Evolutionary conservation across 23 red algal species (phyloP), one percentile per base, ranked within the genome.

Genomic region (Cyanidioschyzon merolae): DNA sequence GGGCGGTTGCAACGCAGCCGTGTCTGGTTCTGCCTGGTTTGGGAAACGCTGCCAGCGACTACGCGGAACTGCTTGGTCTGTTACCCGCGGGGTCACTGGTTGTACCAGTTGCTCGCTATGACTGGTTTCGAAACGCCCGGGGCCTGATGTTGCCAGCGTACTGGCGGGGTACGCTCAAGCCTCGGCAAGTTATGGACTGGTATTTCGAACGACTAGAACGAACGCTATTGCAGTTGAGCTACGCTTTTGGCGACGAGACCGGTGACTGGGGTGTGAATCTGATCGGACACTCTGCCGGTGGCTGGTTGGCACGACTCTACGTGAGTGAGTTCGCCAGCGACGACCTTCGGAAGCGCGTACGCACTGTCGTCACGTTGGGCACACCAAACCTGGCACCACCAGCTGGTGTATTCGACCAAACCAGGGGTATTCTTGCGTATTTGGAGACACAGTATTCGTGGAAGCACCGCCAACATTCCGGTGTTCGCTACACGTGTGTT

Each of bases 11-110:
- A 7, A 71, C 21, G 58, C 68, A 79, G 0, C 88, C 88, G 0
- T 83, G 83, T 37, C 57, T 90, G n/a, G 76, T 90, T 24, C 77
- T 86, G 18, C 88, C 82, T 29, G 88, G 88, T 37, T 76, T 90
- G 2, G 83, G 83, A 59, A 90, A 90, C 36, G 39, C 82, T 21
- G 54, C 67, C 40, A 37, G 77, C 37, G 88, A 90, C 79, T 90
- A 90, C 57, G 59, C 0, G 15, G 24, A 54, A 1, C 31, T 90
- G 39, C 58, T 74, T 1, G 21, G 54, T 24, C 67, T 77, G 37
- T 84, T 90, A 1, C 37, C 74, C 34, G 58, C 36, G 24, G 45
- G 76, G 29, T 80, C 79, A 34, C 88, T 79, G 40, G 2, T 45
- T 29, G 25, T 80, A n/a, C 76, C 77, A 15, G 41, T 83, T 2